Evolutionary conservation across 2,329 filamentous ascomycete genomes (phyloP), one percentile per base, ranked within the genome.

Genomic region (Microsporum canis): DNA sequence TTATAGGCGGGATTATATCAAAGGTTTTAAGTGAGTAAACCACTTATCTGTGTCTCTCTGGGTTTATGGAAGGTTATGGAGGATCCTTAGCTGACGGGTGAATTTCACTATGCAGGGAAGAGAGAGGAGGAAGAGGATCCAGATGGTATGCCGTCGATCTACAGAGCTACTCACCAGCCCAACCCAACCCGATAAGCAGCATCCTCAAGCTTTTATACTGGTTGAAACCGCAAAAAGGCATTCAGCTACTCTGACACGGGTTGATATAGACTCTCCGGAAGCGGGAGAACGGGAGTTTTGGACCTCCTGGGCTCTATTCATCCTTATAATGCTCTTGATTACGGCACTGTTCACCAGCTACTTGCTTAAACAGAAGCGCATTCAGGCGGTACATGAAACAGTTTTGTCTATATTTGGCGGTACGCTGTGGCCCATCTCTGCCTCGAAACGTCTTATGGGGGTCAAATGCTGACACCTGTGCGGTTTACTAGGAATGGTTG

Each of bases 361-460:
- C 77, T 88, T 95, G 67, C 83, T 99, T 63, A 92, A 97, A 76
- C 89, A 94, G 77, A 91, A 89, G 77, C 96, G 95, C 78, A 91
- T 99, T 61, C 94, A 96, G 70, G 94, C 94, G 33, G 88, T 99
- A 60, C 94, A 99, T 75, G 94, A 99, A 79, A 99, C 94, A 1
- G 94, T 97, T 68, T 86, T 99, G 64, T 97, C 92, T 64, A 99
- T 99, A 72, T 97, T 99, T 78, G 91, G 91, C 62, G 91, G 91
- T 91, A 76, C 10, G 38, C 14, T 39, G 8, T 39, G 38, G 45
- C 1, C 8, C 10, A 12, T 31, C 23, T 2, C 8, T 12, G 8
- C 8, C 27, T 51, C 23, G 5, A 39, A 39, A 39, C 7, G 7
- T 10, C 10, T n/a, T 29, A 5, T 3, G 17, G 23, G 43, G 43